These are phyloP conservation scores for Pleurotus sapidus DNA, from an alignment of 768 basidiomycete species.

Conservation along the genomic window DNA sequence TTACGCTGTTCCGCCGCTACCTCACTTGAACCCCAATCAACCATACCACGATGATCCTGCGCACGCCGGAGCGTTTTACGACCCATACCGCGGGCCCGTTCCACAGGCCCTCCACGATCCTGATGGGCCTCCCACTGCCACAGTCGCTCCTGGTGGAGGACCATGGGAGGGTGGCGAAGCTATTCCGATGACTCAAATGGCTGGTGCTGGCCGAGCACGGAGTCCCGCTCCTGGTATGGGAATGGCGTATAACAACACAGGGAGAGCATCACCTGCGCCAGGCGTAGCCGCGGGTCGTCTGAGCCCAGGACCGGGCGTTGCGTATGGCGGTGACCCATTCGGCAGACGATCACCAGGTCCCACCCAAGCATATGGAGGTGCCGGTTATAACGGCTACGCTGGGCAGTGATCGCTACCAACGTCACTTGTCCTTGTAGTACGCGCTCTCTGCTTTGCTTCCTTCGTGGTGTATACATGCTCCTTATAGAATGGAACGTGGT, in stretches of 20 bases:
- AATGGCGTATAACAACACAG: constrained; percentile 29
- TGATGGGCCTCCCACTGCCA: constrained; percentile 15
- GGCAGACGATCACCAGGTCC: constrained; percentile 36
- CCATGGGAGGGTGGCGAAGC: constrained; percentile 49
- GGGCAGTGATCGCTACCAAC: not conserved
- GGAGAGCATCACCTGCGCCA: constrained; percentile 16
- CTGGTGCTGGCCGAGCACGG: constrained; percentile 21
- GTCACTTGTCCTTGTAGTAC: no score
- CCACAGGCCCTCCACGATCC: constrained; percentile 59
- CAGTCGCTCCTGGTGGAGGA: not conserved
- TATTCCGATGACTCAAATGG: constrained; percentile 76
- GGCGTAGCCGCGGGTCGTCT: constrained; percentile 10
- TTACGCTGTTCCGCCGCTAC: constrained; percentile 81
- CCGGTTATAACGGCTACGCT: constrained; percentile 36
- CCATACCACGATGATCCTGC: constrained; percentile 76
- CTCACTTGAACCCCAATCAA: constrained; percentile 74
- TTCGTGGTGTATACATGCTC: no score
- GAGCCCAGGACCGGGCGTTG: constrained; percentile 15
- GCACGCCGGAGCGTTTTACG: constrained; percentile 51
- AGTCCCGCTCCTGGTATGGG: constrained; percentile 37
- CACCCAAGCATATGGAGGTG: constrained; percentile 37
- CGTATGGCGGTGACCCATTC: constrained; percentile 1
- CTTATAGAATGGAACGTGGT: no score
- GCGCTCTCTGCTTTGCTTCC: no score
- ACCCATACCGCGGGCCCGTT: constrained; percentile 79